Evolutionary conservation across 352 stramenopile species (phyloP), one percentile per base, ranked within the genome.

Genomic region (Globisporangium lucens): DNA sequence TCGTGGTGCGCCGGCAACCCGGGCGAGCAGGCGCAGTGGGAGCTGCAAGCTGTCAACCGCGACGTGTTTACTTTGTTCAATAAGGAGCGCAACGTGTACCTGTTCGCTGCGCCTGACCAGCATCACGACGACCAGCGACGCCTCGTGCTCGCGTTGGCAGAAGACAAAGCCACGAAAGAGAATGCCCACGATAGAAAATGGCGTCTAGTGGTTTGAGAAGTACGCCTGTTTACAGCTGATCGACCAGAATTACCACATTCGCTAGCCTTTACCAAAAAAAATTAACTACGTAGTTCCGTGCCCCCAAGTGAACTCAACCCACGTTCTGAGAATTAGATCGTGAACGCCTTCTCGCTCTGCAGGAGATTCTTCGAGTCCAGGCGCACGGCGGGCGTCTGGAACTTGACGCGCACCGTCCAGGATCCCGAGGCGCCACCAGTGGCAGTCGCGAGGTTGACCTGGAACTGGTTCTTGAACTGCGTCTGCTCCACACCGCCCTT

Each of bases 321-420:
- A 41, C 36, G 9, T 41, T 41, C 36, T 41, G 13, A 13, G 36
- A 41, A 41, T 41, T 41, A 41, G 36, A 41, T 41, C 36, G 69
- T 74, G 63, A 77, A 77, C 7, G 43, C 67, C 58, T 67, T 69
- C 58, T 72, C 56, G 43, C 36, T 41, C 10, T 41, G 36, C 10
- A 41, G 36, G 67, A 75, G 15, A 58, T 63, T 63, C n/a, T 55
- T 74, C n/a, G 68, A 59, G 53, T 80, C 74, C n/a, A 59, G 33
- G 22, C 74, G 70, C 30, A 80, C 71, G 29, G 55, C 73, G 0
- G 74, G 74, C 29, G 70, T 79, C 9, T 61, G 38, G 63, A 79
- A 79, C 30, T 41, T 69, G 17, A 67, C 73, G 10, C 53, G 46
- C 1, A 71, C 74, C 6, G 36, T 41, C 36, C 36, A 41, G 10